Conservation (phyloP, 2,329 filamentous ascomycete genomes). For the Fusarium sp. region DNA sequence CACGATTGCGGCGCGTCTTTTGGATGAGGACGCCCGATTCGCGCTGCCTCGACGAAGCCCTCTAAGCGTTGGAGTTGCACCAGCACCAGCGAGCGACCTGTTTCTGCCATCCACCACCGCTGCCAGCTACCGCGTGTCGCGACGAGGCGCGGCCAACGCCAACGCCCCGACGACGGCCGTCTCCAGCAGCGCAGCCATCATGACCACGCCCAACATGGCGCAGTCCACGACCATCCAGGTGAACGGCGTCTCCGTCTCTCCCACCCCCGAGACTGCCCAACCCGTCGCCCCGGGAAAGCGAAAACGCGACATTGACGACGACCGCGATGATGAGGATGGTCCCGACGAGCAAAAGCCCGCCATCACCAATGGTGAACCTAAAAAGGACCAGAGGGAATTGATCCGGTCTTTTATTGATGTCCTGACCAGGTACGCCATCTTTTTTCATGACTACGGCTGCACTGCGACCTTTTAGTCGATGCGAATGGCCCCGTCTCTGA, state of each 20-base stretch:
- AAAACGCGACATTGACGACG: slow-evolving; percentile 67
- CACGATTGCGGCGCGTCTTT: slow-evolving; percentile 47
- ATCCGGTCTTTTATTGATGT: slow-evolving; percentile 54
- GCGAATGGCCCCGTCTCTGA: slow-evolving; percentile 14
- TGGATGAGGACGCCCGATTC: slow-evolving; percentile 48
- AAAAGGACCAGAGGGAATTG: slow-evolving; percentile 50
- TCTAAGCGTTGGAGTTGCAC: slow-evolving; percentile 54
- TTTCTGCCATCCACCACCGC: slow-evolving; percentile 50
- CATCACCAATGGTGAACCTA: slow-evolving; percentile 40
- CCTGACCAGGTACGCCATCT: slow-evolving; percentile 52
- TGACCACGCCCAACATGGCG: slow-evolving; percentile 52
- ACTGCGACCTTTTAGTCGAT: slow-evolving; percentile 19
- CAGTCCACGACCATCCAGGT: slow-evolving; percentile 53
- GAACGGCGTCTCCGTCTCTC: slow-evolving; percentile 57
- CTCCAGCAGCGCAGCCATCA: slow-evolving; percentile 25
- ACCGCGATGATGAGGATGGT: slow-evolving; percentile 48
- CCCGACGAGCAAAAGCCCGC: slow-evolving; percentile 42
- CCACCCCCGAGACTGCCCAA: slow-evolving; percentile 47
- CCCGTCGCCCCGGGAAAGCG: slow-evolving; percentile 61
- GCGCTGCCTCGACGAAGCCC: slow-evolving; percentile 51
- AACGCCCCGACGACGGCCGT: slow-evolving; percentile 42
- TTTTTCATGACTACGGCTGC: slow-evolving; percentile 16
- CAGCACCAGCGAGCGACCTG: slow-evolving; percentile 46
- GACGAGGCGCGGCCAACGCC: slow-evolving; percentile 52
- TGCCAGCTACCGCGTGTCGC: slow-evolving; percentile 55